These are phyloP conservation scores for Dalechampia spathulata DNA, from an alignment of 441 rosid genomes.

Conservation along the genomic window DNA sequence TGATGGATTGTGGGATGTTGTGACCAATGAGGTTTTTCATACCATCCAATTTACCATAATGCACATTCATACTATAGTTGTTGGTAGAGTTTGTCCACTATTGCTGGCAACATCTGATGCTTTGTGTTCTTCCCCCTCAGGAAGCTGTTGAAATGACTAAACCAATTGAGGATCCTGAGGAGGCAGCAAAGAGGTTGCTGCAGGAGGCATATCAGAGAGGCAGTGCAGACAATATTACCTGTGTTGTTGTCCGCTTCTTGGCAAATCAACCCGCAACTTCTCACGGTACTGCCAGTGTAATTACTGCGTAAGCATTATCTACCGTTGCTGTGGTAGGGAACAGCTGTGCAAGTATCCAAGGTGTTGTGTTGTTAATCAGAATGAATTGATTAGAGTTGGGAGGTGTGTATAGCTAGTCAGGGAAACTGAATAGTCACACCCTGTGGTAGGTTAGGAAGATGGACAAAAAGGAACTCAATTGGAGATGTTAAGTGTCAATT, in stretches of 20 bases:
- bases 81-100: background rate
- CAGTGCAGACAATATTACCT: slow-evolving; percentile 95
- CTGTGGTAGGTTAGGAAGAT: no score
- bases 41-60: background rate
- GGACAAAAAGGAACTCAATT: no score
- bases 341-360: no score
- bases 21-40: slow-evolving; percentile 72
- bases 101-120: background rate
- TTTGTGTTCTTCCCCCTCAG: slow-evolving; percentile 28
- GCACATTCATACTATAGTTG: background rate
- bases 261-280: slow-evolving; percentile 40
- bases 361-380: no score
- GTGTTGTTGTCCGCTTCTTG: slow-evolving; percentile 85
- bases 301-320: slow-evolving; percentile 20
- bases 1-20: slow-evolving; percentile 98
- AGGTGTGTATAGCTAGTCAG: no score
- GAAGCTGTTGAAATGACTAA: slow-evolving; percentile 86
- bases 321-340: no score
- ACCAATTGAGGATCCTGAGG: slow-evolving; percentile 69
- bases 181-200: slow-evolving; percentile 77
- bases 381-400: no score
- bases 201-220: slow-evolving; percentile 89
- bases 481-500: no score
- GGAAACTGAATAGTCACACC: no score
- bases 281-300: slow-evolving; percentile 7